Evolutionary conservation across 306 rosid genomes (phyloP), one percentile per base, ranked within the genome.

Genomic region (Comarum palustre): DNA sequence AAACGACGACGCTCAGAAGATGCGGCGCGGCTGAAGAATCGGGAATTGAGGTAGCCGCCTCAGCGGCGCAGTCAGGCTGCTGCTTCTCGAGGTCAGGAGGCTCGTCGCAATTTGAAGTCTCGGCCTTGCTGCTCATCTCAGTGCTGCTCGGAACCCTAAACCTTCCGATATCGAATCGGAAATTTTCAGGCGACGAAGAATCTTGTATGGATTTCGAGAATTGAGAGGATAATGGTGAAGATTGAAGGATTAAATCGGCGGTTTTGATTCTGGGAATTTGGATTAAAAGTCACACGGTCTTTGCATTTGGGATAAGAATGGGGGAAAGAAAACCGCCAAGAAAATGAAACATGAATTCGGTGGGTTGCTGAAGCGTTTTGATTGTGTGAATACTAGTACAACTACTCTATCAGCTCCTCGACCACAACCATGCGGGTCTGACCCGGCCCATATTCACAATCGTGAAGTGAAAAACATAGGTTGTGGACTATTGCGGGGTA

Each of bases 81-180:
- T 71, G 75, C 66, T 71, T 71, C 75, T 71, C 66, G 20, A 71
- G 66, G 66, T 55, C 75, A 42, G 54, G 66, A 38, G 42, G n/a
- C 75, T 71, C 75, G 29, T 39, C 46, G 24, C 5, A 31, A 25
- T 71, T 71, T 55, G 20, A 45, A 22, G 13, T 25, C 39, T 39
- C 51, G 45, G 8, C 20, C 8, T 41, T 32, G 9, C 4, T 27
- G 41, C 27, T 58, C 75, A 71, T 71, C 25, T 46, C 58, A 17
- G 58, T 2, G 43, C 46, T 48, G 36, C 25, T 50, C 48, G 41
- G 31, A 70, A 52, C 50, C 64, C 48, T 8, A 13, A 16, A 36
- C 9, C 16, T 48, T 13, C 34, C 34, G 8, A 22, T n/a, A 54
- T 52, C 22, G 16, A 55, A 55, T 38, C 24, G 2, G 19, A 61